Conservation (phyloP, 352 stramenopile species). For the Globisporangium viniferum region DNA sequence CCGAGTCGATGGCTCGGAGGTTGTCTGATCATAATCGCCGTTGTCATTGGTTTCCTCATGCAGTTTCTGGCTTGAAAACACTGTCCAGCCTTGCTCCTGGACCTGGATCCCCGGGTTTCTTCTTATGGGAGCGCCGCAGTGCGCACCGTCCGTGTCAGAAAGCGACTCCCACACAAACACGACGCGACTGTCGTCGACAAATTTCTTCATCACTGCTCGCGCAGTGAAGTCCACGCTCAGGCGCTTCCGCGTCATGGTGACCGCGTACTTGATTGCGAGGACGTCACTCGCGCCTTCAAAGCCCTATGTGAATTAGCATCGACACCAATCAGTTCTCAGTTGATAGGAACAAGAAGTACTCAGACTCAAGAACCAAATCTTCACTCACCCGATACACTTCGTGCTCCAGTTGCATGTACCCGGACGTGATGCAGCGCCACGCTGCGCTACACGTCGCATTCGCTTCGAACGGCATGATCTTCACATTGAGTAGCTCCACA, state of each 20-base stretch:
- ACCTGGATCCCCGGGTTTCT: constrained; percentile 4
- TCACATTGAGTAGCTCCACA: constrained; percentile 26
- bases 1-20: constrained; percentile 6
- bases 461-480: constrained; percentile 20
- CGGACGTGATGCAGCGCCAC: constrained; percentile 29
- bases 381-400: constrained; percentile 24
- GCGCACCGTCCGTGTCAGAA: constrained; percentile 8
- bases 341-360: too few relatives aligned
- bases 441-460: constrained; percentile 16
- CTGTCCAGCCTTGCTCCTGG: constrained; percentile 9
- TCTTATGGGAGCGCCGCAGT: not conserved
- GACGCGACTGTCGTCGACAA: constrained; percentile 20
- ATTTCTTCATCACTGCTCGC: constrained; percentile 28
- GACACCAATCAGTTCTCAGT: too few relatives aligned
- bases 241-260: constrained; percentile 23
- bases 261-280: constrained; percentile 27
- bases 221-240: constrained; percentile 24
- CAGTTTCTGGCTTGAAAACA: not conserved
- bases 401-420: constrained; percentile 32
- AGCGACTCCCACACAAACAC: constrained; percentile 30
- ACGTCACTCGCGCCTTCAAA: constrained; percentile 15
- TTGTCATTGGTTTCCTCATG: not conserved
- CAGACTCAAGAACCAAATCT: too few relatives aligned
- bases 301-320: not conserved
- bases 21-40: not conserved